These are phyloP conservation scores for Penicillium sp. DNA, from an alignment of 2,329 filamentous ascomycete genomes.

Conservation along the genomic window DNA sequence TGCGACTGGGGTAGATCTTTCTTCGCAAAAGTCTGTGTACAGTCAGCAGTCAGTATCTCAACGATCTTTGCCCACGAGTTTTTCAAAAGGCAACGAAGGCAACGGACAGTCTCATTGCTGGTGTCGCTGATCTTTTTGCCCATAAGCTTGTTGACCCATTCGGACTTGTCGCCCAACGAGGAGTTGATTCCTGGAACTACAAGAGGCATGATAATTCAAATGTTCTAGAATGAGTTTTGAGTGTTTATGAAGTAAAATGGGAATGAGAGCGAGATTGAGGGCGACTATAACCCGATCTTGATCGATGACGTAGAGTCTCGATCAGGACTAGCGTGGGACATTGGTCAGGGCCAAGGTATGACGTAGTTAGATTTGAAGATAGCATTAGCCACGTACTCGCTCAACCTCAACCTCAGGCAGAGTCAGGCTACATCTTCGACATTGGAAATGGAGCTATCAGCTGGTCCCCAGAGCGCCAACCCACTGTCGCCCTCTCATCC, in stretches of 20 bases:
- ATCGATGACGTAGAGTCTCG: conserved; percentile 5
- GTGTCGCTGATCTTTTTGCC: conserved; percentile 46
- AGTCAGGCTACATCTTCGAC: too few species aligned
- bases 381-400: too few species aligned
- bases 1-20: conserved; percentile 45
- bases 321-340: too few species aligned
- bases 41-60: neutral
- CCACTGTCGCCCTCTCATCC: too few species aligned
- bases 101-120: conserved; percentile 36
- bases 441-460: too few species aligned
- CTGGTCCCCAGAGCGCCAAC: too few species aligned
- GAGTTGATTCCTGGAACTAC: conserved; percentile 45
- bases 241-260: neutral
- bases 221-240: neutral
- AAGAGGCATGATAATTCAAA: conserved; percentile 42
- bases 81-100: neutral
- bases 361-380: too few species aligned
- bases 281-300: neutral
- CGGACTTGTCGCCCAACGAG: conserved; percentile 32
- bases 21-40: conserved; percentile 43
- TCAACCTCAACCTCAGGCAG: too few species aligned
- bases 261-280: neutral
- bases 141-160: conserved; percentile 46
- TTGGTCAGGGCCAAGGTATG: too few species aligned
- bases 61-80: neutral